phyloP scores from a whole-genome alignment of 202 grass and related monocot genomes.

The Cymbopogon flexuosus region DNA sequence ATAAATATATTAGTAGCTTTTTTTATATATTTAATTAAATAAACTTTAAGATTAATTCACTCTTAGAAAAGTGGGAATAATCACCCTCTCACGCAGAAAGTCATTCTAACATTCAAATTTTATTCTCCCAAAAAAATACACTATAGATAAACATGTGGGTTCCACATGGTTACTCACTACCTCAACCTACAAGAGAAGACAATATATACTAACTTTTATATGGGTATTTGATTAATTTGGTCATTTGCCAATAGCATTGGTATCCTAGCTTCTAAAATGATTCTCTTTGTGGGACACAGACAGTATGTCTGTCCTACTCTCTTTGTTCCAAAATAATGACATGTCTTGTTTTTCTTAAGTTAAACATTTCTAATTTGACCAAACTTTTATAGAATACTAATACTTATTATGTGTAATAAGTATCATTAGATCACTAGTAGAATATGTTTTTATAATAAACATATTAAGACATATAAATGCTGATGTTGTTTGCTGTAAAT shows the following conservation, averaged over 20 bases:
- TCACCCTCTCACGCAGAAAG: too few relatives aligned
- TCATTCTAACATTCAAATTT: neutral
- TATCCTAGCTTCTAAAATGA: neutral
- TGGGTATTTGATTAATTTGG: too few relatives aligned
- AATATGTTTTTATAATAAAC: neutral
- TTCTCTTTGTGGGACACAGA: neutral
- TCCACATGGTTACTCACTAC: too few relatives aligned
- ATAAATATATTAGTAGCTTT: neutral
- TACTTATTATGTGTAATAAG: neutral
- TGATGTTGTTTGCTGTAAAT: neutral
- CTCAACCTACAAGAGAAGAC: neutral
- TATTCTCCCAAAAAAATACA: neutral
- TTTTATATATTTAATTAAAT: too few relatives aligned
- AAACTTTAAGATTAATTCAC: too few relatives aligned
- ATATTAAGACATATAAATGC: neutral
- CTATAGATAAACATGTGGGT: too few relatives aligned
- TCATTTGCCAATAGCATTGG: neutral
- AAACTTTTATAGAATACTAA: neutral
- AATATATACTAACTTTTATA: too few relatives aligned
- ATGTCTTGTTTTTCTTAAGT: neutral
- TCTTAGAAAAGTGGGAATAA: too few relatives aligned
- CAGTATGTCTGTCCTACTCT: neutral
- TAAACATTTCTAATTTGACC: neutral
- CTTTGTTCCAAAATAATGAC: neutral
- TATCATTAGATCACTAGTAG: neutral